phyloP scores from a whole-genome alignment of 768 basidiomycete species.

The Rhodotorula toruloides region DNA sequence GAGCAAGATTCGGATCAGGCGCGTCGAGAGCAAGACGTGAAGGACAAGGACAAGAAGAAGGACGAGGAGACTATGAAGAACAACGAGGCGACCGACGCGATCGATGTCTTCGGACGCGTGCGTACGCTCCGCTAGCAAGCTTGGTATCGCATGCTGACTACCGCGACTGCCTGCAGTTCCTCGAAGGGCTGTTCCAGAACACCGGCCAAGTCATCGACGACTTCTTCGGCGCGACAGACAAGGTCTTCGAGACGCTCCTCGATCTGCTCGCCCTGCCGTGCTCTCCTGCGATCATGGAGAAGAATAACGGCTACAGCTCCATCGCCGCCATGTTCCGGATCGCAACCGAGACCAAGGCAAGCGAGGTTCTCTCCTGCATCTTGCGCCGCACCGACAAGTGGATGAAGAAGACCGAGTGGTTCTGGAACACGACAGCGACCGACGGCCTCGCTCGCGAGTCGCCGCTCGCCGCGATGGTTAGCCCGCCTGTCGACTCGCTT shows the following conservation, averaged over 20 bases:
- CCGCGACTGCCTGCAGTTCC: slow-evolving; percentile 56
- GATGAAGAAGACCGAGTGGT: slow-evolving; percentile 61
- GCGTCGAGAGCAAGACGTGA: slow-evolving; percentile 10
- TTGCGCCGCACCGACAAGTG: slow-evolving; percentile 65
- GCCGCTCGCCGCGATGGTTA: slow-evolving; percentile 16
- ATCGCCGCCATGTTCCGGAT: slow-evolving; percentile 82
- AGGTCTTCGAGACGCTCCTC: slow-evolving; percentile 59
- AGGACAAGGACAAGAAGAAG: slow-evolving; percentile 40
- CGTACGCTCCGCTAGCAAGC: background rate
- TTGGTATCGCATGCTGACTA: background rate
- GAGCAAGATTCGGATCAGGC: background rate
- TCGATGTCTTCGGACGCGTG: slow-evolving; percentile 47
- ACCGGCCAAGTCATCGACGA: slow-evolving; percentile 81
- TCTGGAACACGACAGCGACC: slow-evolving; percentile 55
- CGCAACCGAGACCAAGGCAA: slow-evolving; percentile 78
- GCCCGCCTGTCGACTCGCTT: slow-evolving; percentile 49
- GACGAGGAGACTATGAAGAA: slow-evolving; percentile 31
- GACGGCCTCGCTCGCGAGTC: slow-evolving; percentile 17
- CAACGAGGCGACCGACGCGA: slow-evolving; percentile 39
- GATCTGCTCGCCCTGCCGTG: slow-evolving; percentile 75
- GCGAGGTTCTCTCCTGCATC: slow-evolving; percentile 66
- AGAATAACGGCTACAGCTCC: slow-evolving; percentile 76
- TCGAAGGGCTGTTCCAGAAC: slow-evolving; percentile 92
- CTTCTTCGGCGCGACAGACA: slow-evolving; percentile 67
- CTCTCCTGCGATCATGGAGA: slow-evolving; percentile 80